Evolutionary conservation across 2,329 filamentous ascomycete species (phyloP).

Genomic region (Trichoderma koningii): DNA sequence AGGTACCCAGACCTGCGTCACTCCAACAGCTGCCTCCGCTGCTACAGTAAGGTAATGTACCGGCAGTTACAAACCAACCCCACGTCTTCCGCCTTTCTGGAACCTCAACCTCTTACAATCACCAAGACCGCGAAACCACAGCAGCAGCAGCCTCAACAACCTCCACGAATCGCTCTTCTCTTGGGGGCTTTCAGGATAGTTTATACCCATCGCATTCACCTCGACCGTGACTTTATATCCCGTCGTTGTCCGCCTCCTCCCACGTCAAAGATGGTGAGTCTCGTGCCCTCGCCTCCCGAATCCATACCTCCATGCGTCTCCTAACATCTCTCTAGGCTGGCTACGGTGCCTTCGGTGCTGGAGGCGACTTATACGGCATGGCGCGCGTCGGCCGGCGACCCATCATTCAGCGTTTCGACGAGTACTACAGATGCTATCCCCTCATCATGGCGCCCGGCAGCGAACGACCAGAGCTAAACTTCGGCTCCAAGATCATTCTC

Average conservation of each 20-base stretch:
- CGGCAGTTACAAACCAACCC: constrained; percentile 16
- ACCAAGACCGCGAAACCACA: not conserved
- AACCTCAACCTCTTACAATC: constrained; percentile 26
- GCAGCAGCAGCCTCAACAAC: not conserved
- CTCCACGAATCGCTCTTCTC: not conserved
- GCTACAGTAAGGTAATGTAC: not conserved
- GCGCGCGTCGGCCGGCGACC: constrained; percentile 50
- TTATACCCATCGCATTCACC: not conserved
- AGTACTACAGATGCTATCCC: constrained; percentile 97
- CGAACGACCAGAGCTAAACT: constrained; percentile 87
- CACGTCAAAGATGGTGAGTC: constrained; percentile 15
- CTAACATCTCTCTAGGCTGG: constrained; percentile 38
- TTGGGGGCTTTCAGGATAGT: not conserved
- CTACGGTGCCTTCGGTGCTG: constrained; percentile 49
- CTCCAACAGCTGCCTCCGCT: constrained; percentile 39
- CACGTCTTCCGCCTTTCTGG: constrained; percentile 29
- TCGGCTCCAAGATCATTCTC: constrained; percentile 95
- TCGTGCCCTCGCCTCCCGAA: not conserved
- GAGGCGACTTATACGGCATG: constrained; percentile 54
- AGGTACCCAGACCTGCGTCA: constrained; percentile 37
- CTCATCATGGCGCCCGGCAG: constrained; percentile 90
- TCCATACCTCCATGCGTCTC: not conserved
- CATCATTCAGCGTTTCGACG: constrained; percentile 80
- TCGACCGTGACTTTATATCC: not conserved
- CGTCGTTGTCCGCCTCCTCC: not conserved